Evolutionary conservation across 2,329 filamentous ascomycete species (phyloP).

Genomic region (Paraconiothyrium brasiliense): DNA sequence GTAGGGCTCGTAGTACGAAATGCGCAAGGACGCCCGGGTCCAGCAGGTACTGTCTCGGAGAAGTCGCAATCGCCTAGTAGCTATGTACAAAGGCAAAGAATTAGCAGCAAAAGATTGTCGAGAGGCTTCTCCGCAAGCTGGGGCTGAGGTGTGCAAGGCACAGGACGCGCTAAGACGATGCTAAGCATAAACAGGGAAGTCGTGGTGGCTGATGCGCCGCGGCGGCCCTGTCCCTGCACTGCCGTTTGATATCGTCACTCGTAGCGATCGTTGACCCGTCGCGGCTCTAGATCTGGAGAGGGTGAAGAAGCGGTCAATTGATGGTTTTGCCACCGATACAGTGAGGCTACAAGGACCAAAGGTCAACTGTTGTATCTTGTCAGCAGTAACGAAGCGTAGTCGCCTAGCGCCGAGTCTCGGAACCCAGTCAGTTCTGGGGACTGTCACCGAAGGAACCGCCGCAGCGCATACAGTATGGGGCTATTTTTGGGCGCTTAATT

Average conservation of each 20-base stretch:
- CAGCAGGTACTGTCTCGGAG: not conserved
- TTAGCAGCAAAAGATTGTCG: constrained; percentile 11
- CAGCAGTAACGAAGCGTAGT: not conserved
- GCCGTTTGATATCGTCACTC: not conserved
- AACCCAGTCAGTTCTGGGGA: not conserved
- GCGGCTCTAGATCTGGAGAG: not conserved
- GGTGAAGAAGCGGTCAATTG: not conserved
- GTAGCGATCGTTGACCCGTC: not conserved
- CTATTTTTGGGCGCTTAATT: constrained; percentile 13
- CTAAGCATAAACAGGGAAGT: constrained; percentile 16
- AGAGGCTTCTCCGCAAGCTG: constrained; percentile 11
- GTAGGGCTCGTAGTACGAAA: constrained; percentile 1
- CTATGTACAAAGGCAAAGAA: constrained; percentile 10
- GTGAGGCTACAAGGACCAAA: not conserved
- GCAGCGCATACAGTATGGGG: not conserved
- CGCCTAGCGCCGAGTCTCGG: not conserved
- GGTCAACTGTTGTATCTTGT: constrained; percentile 3
- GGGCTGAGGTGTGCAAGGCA: constrained; percentile 19
- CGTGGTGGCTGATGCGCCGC: constrained; percentile 8
- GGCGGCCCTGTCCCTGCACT: not conserved
- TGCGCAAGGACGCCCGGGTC: not conserved
- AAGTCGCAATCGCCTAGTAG: not conserved
- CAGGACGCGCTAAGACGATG: constrained; percentile 12
- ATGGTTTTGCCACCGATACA: not conserved
- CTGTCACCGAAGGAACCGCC: constrained; percentile 2